A percentile compares a stretch with the other conserved stretches of the same genome.
Conservation (phyloP, 768 basidiomycete species). For the Psilocybe cyanescens region DNA sequence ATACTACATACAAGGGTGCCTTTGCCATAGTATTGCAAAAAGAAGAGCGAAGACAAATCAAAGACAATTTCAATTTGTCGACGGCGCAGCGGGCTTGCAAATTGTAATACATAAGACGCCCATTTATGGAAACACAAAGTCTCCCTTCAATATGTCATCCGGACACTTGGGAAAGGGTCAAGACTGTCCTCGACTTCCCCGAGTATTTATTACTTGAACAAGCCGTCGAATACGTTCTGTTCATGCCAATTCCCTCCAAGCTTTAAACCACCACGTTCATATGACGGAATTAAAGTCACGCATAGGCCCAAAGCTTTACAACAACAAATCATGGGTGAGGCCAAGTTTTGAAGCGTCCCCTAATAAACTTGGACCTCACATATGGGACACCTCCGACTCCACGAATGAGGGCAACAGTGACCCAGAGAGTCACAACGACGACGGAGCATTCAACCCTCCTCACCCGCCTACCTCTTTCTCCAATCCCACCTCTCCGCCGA, state of each 20-base stretch:
- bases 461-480: neutral
- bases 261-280: neutral
- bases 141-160: neutral
- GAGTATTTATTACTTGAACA: neutral
- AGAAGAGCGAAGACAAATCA: too few species aligned
- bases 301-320: conserved; percentile 18
- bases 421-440: conserved; percentile 5
- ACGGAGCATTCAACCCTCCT: neutral
- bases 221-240: neutral
- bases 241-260: neutral
- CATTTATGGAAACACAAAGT: neutral
- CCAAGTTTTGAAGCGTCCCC: conserved; percentile 17
- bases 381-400: conserved; percentile 1
- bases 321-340: conserved; percentile 23
- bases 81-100: too few species aligned
- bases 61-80: too few species aligned
- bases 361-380: neutral
- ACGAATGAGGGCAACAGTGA: conserved; percentile 13
- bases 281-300: conserved; percentile 27
- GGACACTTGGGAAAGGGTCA: neutral
- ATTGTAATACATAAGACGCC: neutral
- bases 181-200: neutral
- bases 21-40: neutral
- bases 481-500: neutral
- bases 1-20: neutral